A percentile compares a stretch with the other conserved stretches of the same genome.
Evolutionary conservation across 495 filamentous ascomycete genomes (phyloP).

Genomic region (Xylaria sp.): DNA sequence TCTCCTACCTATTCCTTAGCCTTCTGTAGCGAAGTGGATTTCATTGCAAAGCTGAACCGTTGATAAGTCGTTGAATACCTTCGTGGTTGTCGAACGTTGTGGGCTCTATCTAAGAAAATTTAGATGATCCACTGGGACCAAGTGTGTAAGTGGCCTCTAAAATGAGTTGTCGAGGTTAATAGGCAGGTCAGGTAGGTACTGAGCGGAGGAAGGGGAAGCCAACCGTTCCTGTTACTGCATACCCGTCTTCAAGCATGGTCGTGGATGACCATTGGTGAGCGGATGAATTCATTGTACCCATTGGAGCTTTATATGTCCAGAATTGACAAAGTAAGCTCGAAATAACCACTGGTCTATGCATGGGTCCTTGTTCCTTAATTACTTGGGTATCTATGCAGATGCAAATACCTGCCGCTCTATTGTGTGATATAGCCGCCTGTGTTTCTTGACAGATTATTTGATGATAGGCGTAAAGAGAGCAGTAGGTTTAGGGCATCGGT

Average conservation of each 20-base stretch:
- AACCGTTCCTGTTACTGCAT: neutral
- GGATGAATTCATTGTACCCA: neutral
- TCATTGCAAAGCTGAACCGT: neutral
- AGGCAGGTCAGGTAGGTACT: neutral
- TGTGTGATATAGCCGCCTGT: neutral
- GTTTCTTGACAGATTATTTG: neutral
- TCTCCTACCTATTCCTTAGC: neutral
- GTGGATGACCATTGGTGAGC: neutral
- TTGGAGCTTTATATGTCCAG: neutral
- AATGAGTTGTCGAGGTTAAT: neutral
- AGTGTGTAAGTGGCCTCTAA: no score
- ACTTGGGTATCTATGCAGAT: slow-evolving; percentile 16
- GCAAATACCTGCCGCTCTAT: neutral
- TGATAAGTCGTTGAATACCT: neutral
- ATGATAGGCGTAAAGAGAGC: neutral
- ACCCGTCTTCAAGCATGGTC: neutral
- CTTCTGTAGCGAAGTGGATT: neutral
- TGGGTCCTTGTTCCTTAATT: neutral
- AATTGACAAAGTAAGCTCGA: neutral
- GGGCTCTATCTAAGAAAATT: neutral
- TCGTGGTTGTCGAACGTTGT: neutral
- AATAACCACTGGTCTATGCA: neutral
- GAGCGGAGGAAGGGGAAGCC: neutral
- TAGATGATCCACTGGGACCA: no score
- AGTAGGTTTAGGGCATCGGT: neutral